Conservation (phyloP, 768 basidiomycete species). For the Psilocybe tampanensis region DNA sequence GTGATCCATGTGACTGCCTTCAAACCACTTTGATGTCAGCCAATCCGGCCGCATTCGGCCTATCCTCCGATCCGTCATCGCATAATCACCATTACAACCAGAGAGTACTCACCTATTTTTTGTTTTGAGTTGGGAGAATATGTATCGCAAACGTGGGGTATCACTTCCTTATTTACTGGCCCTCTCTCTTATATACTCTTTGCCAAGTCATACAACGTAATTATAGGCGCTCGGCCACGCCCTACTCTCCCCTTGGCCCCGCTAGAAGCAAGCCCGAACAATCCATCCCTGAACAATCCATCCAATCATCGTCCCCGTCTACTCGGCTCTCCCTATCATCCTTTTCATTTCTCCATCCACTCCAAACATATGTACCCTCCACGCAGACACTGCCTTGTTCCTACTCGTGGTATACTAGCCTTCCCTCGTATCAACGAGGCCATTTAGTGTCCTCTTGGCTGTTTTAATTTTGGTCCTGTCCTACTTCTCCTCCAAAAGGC, state of each 20-base stretch:
- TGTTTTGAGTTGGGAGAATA: too few species aligned
- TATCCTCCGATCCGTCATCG: not conserved
- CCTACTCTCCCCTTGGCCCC: not conserved
- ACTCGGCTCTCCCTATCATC: not conserved
- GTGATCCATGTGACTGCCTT: slow-evolving; percentile 6
- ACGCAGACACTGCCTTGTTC: too few species aligned
- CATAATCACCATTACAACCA: not conserved
- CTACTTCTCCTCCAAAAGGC: too few species aligned
- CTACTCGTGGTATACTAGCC: too few species aligned
- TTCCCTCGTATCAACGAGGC: not conserved
- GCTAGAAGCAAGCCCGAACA: not conserved
- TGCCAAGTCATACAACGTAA: not conserved
- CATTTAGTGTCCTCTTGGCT: not conserved
- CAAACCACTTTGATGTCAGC: slow-evolving; percentile 2
- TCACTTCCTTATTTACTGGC: not conserved
- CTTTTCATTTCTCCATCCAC: not conserved
- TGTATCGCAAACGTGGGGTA: not conserved
- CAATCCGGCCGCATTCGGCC: not conserved
- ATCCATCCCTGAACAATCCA: too few species aligned
- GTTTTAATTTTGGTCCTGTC: too few species aligned
- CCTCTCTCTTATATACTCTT: not conserved
- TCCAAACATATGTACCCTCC: too few species aligned
- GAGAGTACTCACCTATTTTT: not conserved
- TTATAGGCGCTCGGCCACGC: not conserved
- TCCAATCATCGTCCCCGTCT: too few species aligned